Conservation (phyloP, 495 filamentous ascomycete genomes). For the Hypoxylon crocopeplum region DNA sequence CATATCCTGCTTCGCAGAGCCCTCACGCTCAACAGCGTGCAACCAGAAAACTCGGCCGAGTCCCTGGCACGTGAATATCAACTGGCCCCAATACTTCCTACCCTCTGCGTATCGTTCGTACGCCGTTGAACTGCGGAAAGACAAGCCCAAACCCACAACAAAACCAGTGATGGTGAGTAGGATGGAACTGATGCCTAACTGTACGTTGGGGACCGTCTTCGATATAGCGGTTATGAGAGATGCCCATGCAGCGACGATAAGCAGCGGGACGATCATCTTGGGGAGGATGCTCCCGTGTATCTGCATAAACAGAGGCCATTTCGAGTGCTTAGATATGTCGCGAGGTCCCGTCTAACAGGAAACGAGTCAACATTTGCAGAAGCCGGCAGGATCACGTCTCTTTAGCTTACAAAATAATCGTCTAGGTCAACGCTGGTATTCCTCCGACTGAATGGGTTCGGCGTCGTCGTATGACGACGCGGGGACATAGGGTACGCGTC, state of each 20-base stretch:
- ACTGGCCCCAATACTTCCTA: slow-evolving; percentile 76
- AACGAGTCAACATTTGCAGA: slow-evolving; percentile 4
- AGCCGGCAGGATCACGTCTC: not conserved
- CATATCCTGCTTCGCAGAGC: slow-evolving; percentile 69
- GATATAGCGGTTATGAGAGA: slow-evolving; percentile 71
- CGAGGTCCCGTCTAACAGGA: slow-evolving; percentile 62
- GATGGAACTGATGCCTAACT: slow-evolving; percentile 69
- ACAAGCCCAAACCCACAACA: slow-evolving; percentile 82
- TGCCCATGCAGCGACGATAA: slow-evolving; percentile 72
- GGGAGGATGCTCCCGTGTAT: slow-evolving; percentile 83
- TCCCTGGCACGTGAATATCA: slow-evolving; percentile 74
- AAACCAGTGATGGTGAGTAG: slow-evolving; percentile 88
- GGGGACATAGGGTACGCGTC: slow-evolving; percentile 44
- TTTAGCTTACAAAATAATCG: slow-evolving; percentile 59
- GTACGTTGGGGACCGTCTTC: slow-evolving; percentile 57
- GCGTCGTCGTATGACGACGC: slow-evolving; percentile 38
- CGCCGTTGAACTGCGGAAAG: slow-evolving; percentile 83
- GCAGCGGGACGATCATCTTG: slow-evolving; percentile 77
- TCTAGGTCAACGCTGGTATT: slow-evolving; percentile 55
- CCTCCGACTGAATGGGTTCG: slow-evolving; percentile 55
- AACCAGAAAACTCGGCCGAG: slow-evolving; percentile 83
- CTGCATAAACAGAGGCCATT: slow-evolving; percentile 80
- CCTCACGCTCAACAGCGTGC: slow-evolving; percentile 68
- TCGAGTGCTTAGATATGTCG: slow-evolving; percentile 77
- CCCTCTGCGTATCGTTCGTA: slow-evolving; percentile 85